Base-by-base conservation (phyloP, 495 filamentous ascomycete genomes). In the Beverwykella pulmonaria region DNA sequence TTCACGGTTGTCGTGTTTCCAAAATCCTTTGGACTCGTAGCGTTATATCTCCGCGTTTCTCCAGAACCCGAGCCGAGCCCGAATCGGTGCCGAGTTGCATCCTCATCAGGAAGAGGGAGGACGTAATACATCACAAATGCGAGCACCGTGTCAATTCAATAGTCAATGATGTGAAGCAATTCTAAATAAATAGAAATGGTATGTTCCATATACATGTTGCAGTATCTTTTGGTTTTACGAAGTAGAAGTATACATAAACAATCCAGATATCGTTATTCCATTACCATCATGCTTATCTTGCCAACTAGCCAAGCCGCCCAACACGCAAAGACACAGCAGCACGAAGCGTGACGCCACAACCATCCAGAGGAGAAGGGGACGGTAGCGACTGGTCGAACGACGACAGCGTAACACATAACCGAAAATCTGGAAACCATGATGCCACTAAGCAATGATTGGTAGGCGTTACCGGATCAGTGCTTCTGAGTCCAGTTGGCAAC, bases 401-500 rank as follows among this genome's bases (percentile, higher is more conserved):
- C 25, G 17, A 54, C 25, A 49, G 23, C 25, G 26, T 44, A 30
- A 22, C 2, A 25, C 55, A 53, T 22, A 36, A 23, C 25, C 15
- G 48, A 9, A 23, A 36, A 3, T 32, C 26, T 14, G 20, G 34
- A 50, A 30, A 39, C 29, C 46, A 60, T 19, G 23, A 22, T 32
- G 7, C 48, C 56, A 61, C n/a, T 19, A 20, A 60, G 57, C 34
- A 57, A 65, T 20, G 23, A 39, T 19, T 34, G 52, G 29, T 25
- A 53, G 15, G 27, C 20, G 9, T 41, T 49, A 49, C 49, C 63
- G 60, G 63, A 59, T 65, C 53, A 34, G 26, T 65, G 19, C 62
- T 15, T 65, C 62, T 17, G 62, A 59, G 46, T 54, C 62, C 48
- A 65, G 52, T 19, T 15, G 1, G 54, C 46, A 65, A 65, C 62